Evolutionary conservation across 805 yeast genomes (phyloP).

Genomic region (Kodamaea kakaduensis): DNA sequence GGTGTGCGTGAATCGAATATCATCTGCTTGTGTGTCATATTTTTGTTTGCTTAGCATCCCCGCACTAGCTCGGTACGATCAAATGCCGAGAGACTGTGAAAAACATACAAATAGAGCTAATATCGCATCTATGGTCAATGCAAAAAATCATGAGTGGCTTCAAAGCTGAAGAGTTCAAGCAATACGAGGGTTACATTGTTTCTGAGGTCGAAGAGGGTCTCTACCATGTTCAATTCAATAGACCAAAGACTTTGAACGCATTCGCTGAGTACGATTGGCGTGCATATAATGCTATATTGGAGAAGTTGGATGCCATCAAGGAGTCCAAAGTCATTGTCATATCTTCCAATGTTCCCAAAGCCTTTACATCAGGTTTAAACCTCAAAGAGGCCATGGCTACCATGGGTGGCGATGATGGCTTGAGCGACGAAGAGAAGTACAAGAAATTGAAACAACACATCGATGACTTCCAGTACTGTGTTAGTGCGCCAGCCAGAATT

Average conservation of each 20-base stretch:
- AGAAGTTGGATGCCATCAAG: slow-evolving; percentile 39
- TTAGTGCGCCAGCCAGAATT: slow-evolving; percentile 46
- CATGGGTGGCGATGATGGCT: slow-evolving; percentile 4
- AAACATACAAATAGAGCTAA: neutral
- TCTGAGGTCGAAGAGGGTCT: slow-evolving; percentile 44
- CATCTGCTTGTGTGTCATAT: too few species aligned
- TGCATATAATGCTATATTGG: slow-evolving; percentile 49
- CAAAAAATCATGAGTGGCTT: slow-evolving; percentile 5
- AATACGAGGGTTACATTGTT: slow-evolving; percentile 34
- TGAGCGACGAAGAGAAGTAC: slow-evolving; percentile 19
- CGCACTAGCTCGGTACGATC: slow-evolving; percentile 8
- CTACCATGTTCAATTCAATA: slow-evolving; percentile 56
- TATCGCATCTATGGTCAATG: neutral
- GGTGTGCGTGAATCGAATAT: too few species aligned
- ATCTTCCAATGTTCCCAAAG: slow-evolving; percentile 50
- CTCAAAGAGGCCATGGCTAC: slow-evolving; percentile 32
- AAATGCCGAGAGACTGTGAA: neutral
- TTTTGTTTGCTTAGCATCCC: slow-evolving; percentile 2
- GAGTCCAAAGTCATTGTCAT: slow-evolving; percentile 50
- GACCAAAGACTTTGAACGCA: slow-evolving; percentile 59
- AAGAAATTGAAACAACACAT: slow-evolving; percentile 35
- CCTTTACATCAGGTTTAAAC: slow-evolving; percentile 67
- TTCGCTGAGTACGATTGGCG: slow-evolving; percentile 53
- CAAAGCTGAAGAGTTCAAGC: slow-evolving; percentile 14
- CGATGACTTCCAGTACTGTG: slow-evolving; percentile 54